Percentiles rank a stretch among this genome's conserved stretches.
Conservation (phyloP, 1,139 yeast species). For the Suhomyces chickasaworum region DNA sequence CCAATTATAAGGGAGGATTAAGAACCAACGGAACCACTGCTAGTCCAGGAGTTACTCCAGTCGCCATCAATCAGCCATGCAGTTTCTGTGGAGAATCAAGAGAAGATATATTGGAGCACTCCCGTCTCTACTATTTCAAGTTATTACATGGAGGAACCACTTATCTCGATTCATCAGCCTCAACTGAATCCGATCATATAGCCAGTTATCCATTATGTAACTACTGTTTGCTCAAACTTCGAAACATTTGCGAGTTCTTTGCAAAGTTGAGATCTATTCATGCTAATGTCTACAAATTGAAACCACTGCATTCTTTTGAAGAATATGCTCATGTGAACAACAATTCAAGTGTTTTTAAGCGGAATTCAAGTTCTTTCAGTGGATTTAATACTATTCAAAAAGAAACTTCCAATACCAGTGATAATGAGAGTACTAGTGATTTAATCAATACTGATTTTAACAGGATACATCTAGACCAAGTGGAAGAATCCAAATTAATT, state of each 20-base stretch:
- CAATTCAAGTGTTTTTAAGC: slow-evolving; percentile 22
- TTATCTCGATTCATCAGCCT: slow-evolving; percentile 11
- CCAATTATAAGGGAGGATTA: slow-evolving; percentile 14
- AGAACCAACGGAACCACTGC: slow-evolving; percentile 9
- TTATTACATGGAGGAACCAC: slow-evolving; percentile 25
- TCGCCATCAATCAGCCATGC: slow-evolving; percentile 75
- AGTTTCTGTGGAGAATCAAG: slow-evolving; percentile 80
- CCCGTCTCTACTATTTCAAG: slow-evolving; percentile 72
- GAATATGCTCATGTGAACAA: slow-evolving; percentile 20
- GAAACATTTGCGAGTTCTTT: slow-evolving; percentile 78
- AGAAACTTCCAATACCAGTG: slow-evolving; percentile 4
- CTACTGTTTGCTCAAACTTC: slow-evolving; percentile 74
- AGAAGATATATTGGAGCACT: slow-evolving; percentile 69
- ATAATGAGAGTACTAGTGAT: slow-evolving; percentile 10
- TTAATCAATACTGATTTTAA: slow-evolving; percentile 16
- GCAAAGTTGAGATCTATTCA: slow-evolving; percentile 70
- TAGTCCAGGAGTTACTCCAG: slow-evolving; percentile 44
- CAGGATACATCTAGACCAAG: slow-evolving; percentile 16
- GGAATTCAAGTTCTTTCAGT: slow-evolving; percentile 16
- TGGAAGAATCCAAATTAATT: slow-evolving; percentile 25
- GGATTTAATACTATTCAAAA: slow-evolving; percentile 5
- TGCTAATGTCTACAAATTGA: slow-evolving; percentile 46
- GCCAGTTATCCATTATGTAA: slow-evolving; percentile 75
- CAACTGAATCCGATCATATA: slow-evolving; percentile 29
- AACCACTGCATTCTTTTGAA: slow-evolving; percentile 27